A percentile compares a stretch with the other conserved stretches of the same genome.
Conservation (phyloP, 1,284 basidiomycete genomes). For the Tilletia setariae region DNA sequence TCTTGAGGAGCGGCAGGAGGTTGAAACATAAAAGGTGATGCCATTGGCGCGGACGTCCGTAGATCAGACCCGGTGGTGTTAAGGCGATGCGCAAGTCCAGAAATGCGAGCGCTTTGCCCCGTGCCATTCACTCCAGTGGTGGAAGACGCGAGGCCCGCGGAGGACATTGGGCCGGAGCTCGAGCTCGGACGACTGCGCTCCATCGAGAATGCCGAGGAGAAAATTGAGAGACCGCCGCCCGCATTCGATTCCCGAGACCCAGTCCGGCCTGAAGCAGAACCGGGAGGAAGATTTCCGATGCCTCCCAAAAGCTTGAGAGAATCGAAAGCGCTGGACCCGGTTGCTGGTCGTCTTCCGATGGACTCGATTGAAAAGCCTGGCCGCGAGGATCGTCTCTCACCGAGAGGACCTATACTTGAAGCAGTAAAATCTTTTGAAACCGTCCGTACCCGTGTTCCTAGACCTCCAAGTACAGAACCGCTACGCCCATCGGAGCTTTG, state of each 20-base stretch:
- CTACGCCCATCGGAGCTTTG: constrained; percentile 29
- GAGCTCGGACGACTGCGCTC: constrained; percentile 7
- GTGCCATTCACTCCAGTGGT: background rate
- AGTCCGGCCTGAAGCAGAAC: constrained; percentile 10
- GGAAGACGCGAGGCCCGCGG: constrained; percentile 20
- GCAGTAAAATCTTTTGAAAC: constrained; percentile 24
- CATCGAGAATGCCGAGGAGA: background rate
- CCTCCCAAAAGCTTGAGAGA: background rate
- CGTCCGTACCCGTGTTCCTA: constrained; percentile 20
- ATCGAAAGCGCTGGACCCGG: background rate
- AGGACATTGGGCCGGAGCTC: constrained; percentile 2
- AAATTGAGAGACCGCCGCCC: background rate
- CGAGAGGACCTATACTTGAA: constrained; percentile 25
- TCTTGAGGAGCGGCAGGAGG: constrained; percentile 28
- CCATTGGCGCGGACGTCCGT: constrained; percentile 30
- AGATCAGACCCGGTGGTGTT: constrained; percentile 34
- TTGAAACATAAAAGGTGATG: constrained; percentile 44
- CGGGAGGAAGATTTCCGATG: background rate
- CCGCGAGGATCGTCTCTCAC: constrained; percentile 23
- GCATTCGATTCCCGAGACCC: background rate
- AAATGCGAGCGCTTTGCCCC: constrained; percentile 22
- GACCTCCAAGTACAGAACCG: constrained; percentile 31
- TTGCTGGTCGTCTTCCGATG: background rate
- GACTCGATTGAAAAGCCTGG: constrained; percentile 2
- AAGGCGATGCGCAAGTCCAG: constrained; percentile 21